Conservation (phyloP, 371 early-diverging fungal species). For the Rozella allomycis region DNA sequence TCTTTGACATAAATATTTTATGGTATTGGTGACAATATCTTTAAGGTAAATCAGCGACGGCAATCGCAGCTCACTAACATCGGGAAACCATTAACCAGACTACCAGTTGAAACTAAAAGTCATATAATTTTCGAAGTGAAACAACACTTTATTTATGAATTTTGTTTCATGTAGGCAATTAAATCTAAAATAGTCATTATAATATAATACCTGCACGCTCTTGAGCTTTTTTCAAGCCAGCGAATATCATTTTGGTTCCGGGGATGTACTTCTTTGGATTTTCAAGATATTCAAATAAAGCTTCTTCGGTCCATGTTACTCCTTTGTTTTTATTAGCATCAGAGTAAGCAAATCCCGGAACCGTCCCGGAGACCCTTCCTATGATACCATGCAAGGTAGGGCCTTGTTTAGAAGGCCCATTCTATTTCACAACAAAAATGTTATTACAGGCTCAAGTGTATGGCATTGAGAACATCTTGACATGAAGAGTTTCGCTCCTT, state of each 20-base stretch:
- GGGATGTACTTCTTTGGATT: conserved; percentile 46
- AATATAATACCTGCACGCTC: conserved; percentile 29
- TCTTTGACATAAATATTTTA: no score
- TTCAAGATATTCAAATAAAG: conserved; percentile 14
- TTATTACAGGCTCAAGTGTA: conserved; percentile 60
- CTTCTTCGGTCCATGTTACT: conserved; percentile 61
- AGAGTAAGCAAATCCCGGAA: conserved; percentile 74
- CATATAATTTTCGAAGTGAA: no score
- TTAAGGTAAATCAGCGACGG: no score
- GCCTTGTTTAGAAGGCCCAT: conserved; percentile 78
- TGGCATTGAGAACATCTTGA: conserved; percentile 96
- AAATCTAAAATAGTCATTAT: no score
- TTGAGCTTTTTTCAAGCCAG: conserved; percentile 77
- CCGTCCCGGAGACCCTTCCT: conserved; percentile 67
- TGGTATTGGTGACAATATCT: no score
- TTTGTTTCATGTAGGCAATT: conserved; percentile 1
- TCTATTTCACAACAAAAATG: conserved; percentile 13
- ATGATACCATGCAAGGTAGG: conserved; percentile 86
- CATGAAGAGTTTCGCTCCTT: conserved; percentile 94
- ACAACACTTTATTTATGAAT: no score
- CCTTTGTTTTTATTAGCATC: conserved; percentile 76
- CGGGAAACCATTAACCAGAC: no score
- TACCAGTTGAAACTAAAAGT: no score
- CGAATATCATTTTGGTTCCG: conserved; percentile 85
- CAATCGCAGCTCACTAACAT: no score